Conservation (phyloP, 352 stramenopile genomes). For the Phytophthora podocarpi region DNA sequence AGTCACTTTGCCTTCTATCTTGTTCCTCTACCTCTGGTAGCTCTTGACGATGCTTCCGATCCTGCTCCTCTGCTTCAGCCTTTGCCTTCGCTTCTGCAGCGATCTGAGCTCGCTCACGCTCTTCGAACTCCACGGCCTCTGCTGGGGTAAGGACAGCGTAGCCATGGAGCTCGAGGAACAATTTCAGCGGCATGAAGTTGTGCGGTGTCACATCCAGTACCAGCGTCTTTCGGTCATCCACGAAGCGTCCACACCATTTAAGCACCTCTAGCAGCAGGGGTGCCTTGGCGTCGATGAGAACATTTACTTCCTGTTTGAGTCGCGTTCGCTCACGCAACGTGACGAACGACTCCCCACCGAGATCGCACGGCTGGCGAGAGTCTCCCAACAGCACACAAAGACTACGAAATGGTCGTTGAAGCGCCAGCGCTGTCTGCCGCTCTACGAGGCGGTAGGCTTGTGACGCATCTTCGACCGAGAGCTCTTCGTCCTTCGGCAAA, state of each 20-base stretch:
- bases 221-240: constrained; percentile 55
- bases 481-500: constrained; percentile 31
- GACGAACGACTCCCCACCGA: constrained; percentile 53
- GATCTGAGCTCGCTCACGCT: constrained; percentile 24
- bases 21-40: constrained; percentile 31
- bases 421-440: constrained; percentile 40
- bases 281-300: constrained; percentile 72
- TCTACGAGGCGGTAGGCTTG: constrained; percentile 70
- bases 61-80: constrained; percentile 27
- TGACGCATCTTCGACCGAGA: constrained; percentile 67
- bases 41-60: constrained; percentile 18
- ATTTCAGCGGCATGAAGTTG: constrained; percentile 50
- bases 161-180: constrained; percentile 47
- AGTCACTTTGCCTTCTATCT: neutral
- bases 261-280: constrained; percentile 56
- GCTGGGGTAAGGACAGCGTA: constrained; percentile 56
- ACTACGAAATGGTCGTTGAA: constrained; percentile 59
- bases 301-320: constrained; percentile 68
- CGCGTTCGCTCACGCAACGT: constrained; percentile 52
- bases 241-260: constrained; percentile 61
- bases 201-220: constrained; percentile 62
- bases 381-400: constrained; percentile 65
- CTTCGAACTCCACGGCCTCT: constrained; percentile 43
- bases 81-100: constrained; percentile 30
- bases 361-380: constrained; percentile 56